Conservation (phyloP, 2,329 filamentous ascomycete species). For the Aspergillus bombycis region DNA sequence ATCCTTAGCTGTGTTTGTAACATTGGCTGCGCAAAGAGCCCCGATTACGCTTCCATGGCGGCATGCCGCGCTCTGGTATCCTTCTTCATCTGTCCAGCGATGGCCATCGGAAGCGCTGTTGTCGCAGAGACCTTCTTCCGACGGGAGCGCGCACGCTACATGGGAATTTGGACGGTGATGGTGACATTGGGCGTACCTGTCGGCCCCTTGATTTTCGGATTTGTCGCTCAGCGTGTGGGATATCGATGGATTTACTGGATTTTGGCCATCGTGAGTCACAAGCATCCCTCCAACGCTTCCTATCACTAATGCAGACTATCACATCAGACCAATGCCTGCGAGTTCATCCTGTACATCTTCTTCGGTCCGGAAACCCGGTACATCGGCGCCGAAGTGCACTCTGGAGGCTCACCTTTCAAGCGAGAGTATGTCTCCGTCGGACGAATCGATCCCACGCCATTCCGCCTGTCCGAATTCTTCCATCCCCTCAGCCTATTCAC, state of each 20-base stretch:
- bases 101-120: conserved; percentile 56
- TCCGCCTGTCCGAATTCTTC: conserved; percentile 54
- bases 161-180: conserved; percentile 59
- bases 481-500: conserved; percentile 53
- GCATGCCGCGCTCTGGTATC: conserved; percentile 53
- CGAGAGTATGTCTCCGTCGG: conserved; percentile 48
- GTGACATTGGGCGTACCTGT: conserved; percentile 52
- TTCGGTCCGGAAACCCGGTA: conserved; percentile 60
- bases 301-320: conserved; percentile 14
- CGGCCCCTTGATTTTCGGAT: conserved; percentile 35
- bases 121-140: conserved; percentile 61
- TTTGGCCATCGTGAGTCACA: conserved; percentile 52
- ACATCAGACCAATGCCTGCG: conserved; percentile 54
- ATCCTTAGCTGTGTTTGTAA: conserved; percentile 52
- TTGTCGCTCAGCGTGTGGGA: conserved; percentile 53
- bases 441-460: conserved; percentile 56
- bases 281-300: neutral
- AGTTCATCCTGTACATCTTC: conserved; percentile 59
- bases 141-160: conserved; percentile 54
- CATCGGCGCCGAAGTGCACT: conserved; percentile 25
- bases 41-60: conserved; percentile 53
- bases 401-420: conserved; percentile 32
- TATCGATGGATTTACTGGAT: conserved; percentile 63
- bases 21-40: conserved; percentile 55
- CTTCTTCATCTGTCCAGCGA: conserved; percentile 58